Evolutionary conservation across 2,329 filamentous ascomycete species (phyloP).

Genomic region (Epichloe bromicola): DNA sequence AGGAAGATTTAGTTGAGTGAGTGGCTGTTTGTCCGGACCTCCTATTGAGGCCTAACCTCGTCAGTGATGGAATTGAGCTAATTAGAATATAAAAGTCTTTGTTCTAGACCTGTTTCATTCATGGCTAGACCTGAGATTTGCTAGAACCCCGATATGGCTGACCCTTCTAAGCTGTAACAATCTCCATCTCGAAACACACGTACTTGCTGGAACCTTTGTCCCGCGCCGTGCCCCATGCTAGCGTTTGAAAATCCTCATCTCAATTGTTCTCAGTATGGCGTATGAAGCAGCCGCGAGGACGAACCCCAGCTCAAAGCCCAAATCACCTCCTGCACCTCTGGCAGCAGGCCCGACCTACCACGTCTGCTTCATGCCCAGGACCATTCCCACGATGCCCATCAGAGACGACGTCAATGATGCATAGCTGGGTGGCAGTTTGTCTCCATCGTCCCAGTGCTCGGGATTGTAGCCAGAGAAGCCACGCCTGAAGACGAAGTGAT

Average conservation of each 20-base stretch:
- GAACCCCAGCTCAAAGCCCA: conserved; percentile 50
- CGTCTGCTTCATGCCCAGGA: conserved; percentile 55
- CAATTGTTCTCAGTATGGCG: conserved; percentile 31
- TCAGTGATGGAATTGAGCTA: too few species aligned
- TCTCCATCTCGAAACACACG: too few species aligned
- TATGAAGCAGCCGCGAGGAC: conserved; percentile 25
- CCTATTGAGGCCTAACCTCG: too few species aligned
- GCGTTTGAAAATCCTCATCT: conserved; percentile 9
- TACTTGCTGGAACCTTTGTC: too few species aligned
- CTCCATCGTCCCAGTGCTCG: conserved; percentile 42
- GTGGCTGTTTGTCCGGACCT: too few species aligned
- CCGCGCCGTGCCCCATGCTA: too few species aligned
- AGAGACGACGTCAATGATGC: conserved; percentile 51
- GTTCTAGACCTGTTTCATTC: too few species aligned
- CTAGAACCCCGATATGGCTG: too few species aligned
- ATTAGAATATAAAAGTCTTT: too few species aligned
- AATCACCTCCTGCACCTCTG: conserved; percentile 35
- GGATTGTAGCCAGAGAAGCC: conserved; percentile 47
- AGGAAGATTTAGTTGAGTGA: too few species aligned
- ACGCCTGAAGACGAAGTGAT: conserved; percentile 56
- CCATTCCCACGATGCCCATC: conserved; percentile 51
- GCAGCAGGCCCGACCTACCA: conserved; percentile 61
- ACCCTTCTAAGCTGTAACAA: too few species aligned
- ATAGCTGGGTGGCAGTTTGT: conserved; percentile 47
- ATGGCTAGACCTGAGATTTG: too few species aligned